Conservation (phyloP, 768 basidiomycete species). For the Boletus reticuloceps region DNA sequence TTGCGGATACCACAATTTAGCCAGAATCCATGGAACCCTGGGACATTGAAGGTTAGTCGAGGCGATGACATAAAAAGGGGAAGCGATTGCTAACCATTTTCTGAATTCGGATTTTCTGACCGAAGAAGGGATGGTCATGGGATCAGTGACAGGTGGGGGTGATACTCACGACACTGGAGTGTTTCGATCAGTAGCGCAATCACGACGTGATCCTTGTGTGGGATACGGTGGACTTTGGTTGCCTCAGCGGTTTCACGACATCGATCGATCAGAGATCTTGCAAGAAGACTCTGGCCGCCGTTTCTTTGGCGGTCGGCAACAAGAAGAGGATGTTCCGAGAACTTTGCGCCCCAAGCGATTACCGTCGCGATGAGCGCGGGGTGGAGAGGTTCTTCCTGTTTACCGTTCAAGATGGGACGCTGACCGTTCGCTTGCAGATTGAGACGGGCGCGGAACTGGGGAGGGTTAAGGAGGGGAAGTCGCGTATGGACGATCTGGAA, state of each 20-base stretch:
- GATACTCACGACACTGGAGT: constrained; percentile 78
- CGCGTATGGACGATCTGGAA: constrained; percentile 92
- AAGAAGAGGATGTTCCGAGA: constrained; percentile 87
- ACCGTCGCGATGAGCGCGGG: constrained; percentile 82
- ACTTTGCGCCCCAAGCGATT: constrained; percentile 90
- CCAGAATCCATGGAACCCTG: constrained; percentile 88
- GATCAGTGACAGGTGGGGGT: not conserved
- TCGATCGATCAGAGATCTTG: constrained; percentile 73
- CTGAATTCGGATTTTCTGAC: constrained; percentile 69
- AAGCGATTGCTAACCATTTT: constrained; percentile 51
- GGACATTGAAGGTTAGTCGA: constrained; percentile 14
- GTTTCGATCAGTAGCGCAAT: constrained; percentile 81
- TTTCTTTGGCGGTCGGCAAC: constrained; percentile 72
- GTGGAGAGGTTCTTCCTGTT: constrained; percentile 49
- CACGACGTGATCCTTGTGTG: constrained; percentile 77
- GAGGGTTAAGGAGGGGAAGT: constrained; percentile 81
- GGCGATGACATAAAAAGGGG: constrained; percentile 9
- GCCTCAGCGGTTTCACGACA: constrained; percentile 85
- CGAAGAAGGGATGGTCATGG: constrained; percentile 7
- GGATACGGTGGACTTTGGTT: constrained; percentile 80
- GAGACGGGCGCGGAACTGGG: constrained; percentile 73
- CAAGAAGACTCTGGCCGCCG: constrained; percentile 70
- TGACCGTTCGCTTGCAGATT: constrained; percentile 36
- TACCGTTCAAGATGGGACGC: constrained; percentile 19
- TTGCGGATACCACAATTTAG: constrained; percentile 74